Percentiles rank a stretch among this genome's conserved stretches.
Evolutionary conservation across 2,329 filamentous ascomycete genomes (phyloP).

Genomic region (Fusarium duplospermum): DNA sequence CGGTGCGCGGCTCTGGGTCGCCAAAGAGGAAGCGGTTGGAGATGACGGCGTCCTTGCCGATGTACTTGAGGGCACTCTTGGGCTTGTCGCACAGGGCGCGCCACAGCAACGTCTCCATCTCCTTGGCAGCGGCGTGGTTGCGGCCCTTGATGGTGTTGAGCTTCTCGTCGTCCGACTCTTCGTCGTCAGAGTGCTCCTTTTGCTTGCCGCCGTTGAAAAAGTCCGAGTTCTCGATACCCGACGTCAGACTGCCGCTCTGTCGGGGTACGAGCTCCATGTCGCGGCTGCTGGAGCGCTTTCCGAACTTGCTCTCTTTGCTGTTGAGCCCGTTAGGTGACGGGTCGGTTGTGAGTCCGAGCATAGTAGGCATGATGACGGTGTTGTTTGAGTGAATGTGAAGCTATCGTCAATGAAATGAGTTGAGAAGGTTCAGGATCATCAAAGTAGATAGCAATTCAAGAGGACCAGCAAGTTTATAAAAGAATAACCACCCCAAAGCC

Average conservation of each 20-base stretch:
- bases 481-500: conserved; percentile 8
- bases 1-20: conserved; percentile 36
- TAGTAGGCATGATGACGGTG: conserved; percentile 41
- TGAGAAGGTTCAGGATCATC: neutral
- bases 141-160: conserved; percentile 45
- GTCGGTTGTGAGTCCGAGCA: conserved; percentile 45
- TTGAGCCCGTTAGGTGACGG: conserved; percentile 39
- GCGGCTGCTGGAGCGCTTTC: conserved; percentile 17
- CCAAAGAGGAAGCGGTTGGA: conserved; percentile 46
- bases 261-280: conserved; percentile 37
- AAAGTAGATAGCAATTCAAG: neutral
- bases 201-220: conserved; percentile 42
- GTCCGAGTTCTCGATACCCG: conserved; percentile 39
- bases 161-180: conserved; percentile 42
- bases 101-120: conserved; percentile 47
- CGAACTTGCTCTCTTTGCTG: conserved; percentile 28
- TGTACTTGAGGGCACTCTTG: conserved; percentile 43
- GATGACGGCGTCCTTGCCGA: conserved; percentile 44
- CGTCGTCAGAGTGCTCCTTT: conserved; percentile 35
- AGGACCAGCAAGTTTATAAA: conserved; percentile 25
- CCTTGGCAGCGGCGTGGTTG: conserved; percentile 42
- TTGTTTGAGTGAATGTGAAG: neutral
- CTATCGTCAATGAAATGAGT: neutral
- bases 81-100: conserved; percentile 46
- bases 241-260: conserved; percentile 31